These are phyloP conservation scores for Alectoria sarmentosa DNA, from an alignment of 495 filamentous ascomycete species.

Conservation along the genomic window DNA sequence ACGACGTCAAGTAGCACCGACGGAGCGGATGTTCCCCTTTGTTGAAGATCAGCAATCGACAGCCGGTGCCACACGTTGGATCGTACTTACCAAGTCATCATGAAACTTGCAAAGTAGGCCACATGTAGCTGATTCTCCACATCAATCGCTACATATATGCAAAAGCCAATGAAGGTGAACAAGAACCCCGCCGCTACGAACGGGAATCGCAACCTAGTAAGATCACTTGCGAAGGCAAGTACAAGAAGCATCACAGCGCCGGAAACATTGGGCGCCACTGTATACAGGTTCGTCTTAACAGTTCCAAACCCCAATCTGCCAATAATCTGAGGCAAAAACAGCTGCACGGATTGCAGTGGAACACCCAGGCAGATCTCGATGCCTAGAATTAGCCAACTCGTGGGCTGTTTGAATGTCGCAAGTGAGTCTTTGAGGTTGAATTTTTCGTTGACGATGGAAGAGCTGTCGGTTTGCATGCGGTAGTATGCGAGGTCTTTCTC, in stretches of 20 bases:
- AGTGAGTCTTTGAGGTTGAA: conserved; percentile 61
- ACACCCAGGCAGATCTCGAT: conserved; percentile 74
- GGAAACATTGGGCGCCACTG: conserved; percentile 63
- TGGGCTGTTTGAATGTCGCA: conserved; percentile 55
- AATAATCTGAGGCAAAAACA: conserved; percentile 73
- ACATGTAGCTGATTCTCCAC: conserved; percentile 50
- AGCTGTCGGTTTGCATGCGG: conserved; percentile 68
- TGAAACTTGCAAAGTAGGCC: conserved; percentile 72
- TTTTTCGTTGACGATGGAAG: conserved; percentile 61
- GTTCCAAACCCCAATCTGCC: conserved; percentile 52
- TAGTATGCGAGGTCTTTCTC: conserved; percentile 66
- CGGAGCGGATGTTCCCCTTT: neutral
- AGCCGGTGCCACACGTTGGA: fast-evolving
- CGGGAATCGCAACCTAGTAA: conserved; percentile 57
- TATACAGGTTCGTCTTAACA: conserved; percentile 71
- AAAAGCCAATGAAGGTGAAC: conserved; percentile 67
- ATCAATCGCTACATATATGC: conserved; percentile 67
- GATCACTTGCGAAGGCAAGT: conserved; percentile 61
- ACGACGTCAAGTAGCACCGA: conserved; percentile 1
- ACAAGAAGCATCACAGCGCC: conserved; percentile 64
- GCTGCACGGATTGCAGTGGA: conserved; percentile 59
- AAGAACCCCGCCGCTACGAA: conserved; percentile 68
- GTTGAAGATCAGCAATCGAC: neutral
- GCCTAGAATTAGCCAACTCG: conserved; percentile 54
- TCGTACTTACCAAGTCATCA: conserved; percentile 71